Percentiles rank a stretch among this genome's conserved stretches.
phyloP scores from a whole-genome alignment of 495 filamentous ascomycete genomes.

The Tuber magnatum region DNA sequence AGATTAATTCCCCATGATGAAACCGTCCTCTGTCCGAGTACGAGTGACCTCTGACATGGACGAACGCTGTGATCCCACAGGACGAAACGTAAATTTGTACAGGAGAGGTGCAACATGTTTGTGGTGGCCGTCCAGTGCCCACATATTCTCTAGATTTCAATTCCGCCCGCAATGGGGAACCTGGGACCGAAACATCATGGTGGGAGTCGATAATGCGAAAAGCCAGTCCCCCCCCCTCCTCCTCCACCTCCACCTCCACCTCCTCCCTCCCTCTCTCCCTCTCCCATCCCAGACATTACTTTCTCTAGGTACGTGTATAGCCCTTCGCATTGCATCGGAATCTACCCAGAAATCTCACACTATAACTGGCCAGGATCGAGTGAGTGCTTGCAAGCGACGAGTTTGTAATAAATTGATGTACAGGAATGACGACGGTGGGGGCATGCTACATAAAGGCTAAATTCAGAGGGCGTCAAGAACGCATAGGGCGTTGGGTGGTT shows the following conservation, averaged over 20 bases:
- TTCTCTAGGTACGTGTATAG: not conserved
- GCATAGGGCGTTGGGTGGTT: not conserved
- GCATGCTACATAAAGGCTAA: not conserved
- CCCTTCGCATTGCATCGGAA: not conserved
- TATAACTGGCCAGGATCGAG: not conserved
- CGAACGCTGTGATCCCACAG: not conserved
- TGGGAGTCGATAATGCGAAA: not conserved
- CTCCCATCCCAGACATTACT: not conserved
- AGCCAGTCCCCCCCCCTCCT: not conserved
- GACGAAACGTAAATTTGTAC: not conserved
- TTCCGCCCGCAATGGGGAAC: not conserved
- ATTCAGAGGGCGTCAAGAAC: not conserved
- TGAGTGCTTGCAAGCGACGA: not conserved
- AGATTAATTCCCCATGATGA: not conserved
- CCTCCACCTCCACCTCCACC: not conserved
- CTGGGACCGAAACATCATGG: not conserved
- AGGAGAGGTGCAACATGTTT: not conserved
- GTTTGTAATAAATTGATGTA: slow-evolving; percentile 7
- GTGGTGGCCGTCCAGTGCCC: not conserved
- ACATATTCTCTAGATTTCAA: not conserved
- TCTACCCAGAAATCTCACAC: slow-evolving; percentile 1
- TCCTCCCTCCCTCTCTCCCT: too few species aligned
- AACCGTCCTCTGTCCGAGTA: not conserved
- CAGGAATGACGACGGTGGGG: slow-evolving; percentile 4
- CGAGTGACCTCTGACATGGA: not conserved